Base-by-base conservation (phyloP, 2,329 filamentous ascomycete genomes). In the Sporothrix globosa region DNA sequence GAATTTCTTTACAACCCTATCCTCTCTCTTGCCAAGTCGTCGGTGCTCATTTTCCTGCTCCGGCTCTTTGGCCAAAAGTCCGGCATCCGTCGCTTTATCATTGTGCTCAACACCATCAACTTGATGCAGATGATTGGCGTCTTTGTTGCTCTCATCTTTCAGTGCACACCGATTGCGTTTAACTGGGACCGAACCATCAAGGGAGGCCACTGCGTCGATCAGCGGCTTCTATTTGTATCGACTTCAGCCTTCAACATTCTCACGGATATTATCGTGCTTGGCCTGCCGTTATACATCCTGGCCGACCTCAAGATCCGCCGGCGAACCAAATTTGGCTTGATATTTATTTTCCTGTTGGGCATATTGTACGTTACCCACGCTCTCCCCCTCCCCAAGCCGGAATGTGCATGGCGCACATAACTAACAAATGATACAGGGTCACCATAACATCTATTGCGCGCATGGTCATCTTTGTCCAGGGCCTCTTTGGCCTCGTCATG, bases 161-260 rank as follows among this genome's bases (percentile, higher is more conserved):
- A 81, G 63, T 83, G 82, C 73, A 73, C 75, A 11, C 83, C 82
- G 0, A 75, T 84, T 11, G 71, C 76, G 5, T 82, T 79, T 71
- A 80, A 80, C 74, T 85, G 84, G 84, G 69, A 83, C 72, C 75
- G 78, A 13, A 77, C 82, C 60, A 75, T 82, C 70, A 79, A 78
- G 41, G 75, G 76, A 1, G 79, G 81, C 27, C 78, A 76, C 41
- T 84, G 82, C 76, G 73, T 78, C 34, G 73, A 77, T 69, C 75
- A 75, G 53, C 72, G 75, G 5, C 48, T 75, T 4, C 70, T 78
- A 5, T 78, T 75, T 67, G 75, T 78, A 21, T 78, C 78, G 63
- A 78, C 76, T 5, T 80, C 82, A 0, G 78, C 73, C 0, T 76
- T 83, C 63, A 83, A 82, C 68, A 83, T 85, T 34, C 65, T 78